These are phyloP conservation scores for Mucor irregularis DNA, from an alignment of 371 early-diverging fungal genomes.

Conservation along the genomic window DNA sequence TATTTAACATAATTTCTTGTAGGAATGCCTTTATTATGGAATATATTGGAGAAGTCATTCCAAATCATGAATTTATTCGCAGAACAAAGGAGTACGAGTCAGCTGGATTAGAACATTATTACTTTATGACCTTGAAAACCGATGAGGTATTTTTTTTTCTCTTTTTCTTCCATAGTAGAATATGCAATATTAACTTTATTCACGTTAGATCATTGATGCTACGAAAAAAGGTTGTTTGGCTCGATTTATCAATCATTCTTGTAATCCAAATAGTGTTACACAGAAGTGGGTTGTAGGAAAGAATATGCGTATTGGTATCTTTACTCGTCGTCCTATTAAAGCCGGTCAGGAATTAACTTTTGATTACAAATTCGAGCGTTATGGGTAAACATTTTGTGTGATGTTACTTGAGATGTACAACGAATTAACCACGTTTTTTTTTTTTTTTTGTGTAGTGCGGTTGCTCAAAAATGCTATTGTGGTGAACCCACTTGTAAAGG, in stretches of 20 bases:
- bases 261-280: conserved; percentile 84
- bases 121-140: conserved; percentile 90
- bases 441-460: conserved; percentile 50
- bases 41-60: conserved; percentile 93
- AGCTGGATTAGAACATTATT: conserved; percentile 86
- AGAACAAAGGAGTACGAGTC: conserved; percentile 77
- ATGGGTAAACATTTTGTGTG: conserved; percentile 41
- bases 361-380: conserved; percentile 88
- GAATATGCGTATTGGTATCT: conserved; percentile 77
- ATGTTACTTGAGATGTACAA: not conserved
- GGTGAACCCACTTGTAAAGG: conserved; percentile 87
- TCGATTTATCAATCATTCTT: conserved; percentile 91
- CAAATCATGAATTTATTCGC: conserved; percentile 70
- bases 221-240: conserved; percentile 82
- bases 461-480: conserved; percentile 91
- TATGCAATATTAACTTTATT: not conserved
- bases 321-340: conserved; percentile 65
- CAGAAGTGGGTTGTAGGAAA: conserved; percentile 84
- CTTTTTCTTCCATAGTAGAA: no score
- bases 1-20: not conserved
- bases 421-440: not conserved
- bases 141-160: conserved; percentile 63
- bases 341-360: conserved; percentile 88
- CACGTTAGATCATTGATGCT: conserved; percentile 82
- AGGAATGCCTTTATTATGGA: conserved; percentile 83